Evolutionary conservation across 768 basidiomycete genomes (phyloP).

Genomic region (Clitopilus passeckerianus): DNA sequence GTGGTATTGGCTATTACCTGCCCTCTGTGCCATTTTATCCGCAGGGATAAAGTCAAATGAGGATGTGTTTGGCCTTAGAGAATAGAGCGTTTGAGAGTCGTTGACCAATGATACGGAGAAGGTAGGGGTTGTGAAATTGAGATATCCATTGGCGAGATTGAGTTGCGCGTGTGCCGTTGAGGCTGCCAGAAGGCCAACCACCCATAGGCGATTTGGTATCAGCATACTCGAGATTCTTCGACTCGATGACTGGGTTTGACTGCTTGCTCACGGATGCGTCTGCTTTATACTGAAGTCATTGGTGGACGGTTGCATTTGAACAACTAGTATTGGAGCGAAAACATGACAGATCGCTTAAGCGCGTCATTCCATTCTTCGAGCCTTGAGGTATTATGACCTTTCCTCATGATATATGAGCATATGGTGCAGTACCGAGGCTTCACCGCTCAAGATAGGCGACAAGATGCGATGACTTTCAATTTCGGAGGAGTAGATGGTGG

Average conservation of each 20-base stretch:
- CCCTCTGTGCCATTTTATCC: constrained; percentile 43
- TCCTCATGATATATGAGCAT: constrained; percentile 6
- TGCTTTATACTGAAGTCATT: no score
- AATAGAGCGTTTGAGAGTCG: constrained; percentile 53
- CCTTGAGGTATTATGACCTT: not conserved
- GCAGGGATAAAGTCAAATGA: constrained; percentile 48
- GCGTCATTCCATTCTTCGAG: not conserved
- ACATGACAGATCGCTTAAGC: not conserved
- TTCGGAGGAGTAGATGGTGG: no score
- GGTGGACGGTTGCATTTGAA: no score
- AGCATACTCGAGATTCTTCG: not conserved
- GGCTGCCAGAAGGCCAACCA: not conserved
- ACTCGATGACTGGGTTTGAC: not conserved
- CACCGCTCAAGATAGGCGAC: no score
- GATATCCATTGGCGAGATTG: constrained; percentile 43
- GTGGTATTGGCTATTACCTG: constrained; percentile 46
- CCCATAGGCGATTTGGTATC: constrained; percentile 1
- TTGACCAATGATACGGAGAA: constrained; percentile 46
- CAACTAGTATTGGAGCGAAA: not conserved
- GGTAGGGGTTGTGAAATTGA: constrained; percentile 37
- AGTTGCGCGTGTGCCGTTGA: constrained; percentile 23
- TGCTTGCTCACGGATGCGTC: no score
- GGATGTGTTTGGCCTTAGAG: constrained; percentile 32
- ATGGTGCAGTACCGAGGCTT: constrained; percentile 2
- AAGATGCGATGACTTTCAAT: no score